Evolutionary conservation across 2,329 filamentous ascomycete species (phyloP), one percentile per base, ranked within the genome.

Genomic region (Aureobasidium leucospermi): DNA sequence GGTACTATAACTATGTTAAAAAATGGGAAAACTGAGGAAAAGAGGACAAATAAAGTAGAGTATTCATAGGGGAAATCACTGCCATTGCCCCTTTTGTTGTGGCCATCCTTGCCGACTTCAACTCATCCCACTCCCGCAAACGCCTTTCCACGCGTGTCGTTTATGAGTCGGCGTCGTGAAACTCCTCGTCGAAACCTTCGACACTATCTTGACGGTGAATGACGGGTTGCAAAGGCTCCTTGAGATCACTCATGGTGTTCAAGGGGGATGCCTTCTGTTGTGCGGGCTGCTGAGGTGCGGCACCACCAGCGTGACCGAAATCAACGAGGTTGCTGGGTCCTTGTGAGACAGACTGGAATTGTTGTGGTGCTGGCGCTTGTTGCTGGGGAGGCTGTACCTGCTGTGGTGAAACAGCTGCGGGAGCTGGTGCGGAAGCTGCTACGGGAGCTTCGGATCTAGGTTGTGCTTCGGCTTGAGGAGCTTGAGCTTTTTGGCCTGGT

Each of bases 401-500:
- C 43, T 51, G 19, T 19, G 45, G 49, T 11, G 41, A 11, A 23
- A 39, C 9, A 15, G 36, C 16, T 29, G n/a, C 38, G 8, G 49
- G 19, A 11, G 34, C 36, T 15, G 48, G 7, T 3, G 10, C 36
- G 53, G 85, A 81, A 60, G 87, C 84, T 16, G 47, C 47, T n/a
- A 19, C 5, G 28, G 47, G 8, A n/a, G 47, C n/a, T 19, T 49
- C 47, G 11, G 38, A 36, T 52, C 48, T 29, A 28, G 48, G 48
- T 29, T 51, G 48, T 39, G 34, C 48, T 34, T 51, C 32, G n/a
- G 32, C 10, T 64, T 80, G 70, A 65, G 48, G 36, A 19, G 48
- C 36, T 63, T 80, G 70, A 65, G 82, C 71, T 66, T 81, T 83
- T 71, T 96, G 90, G 34, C 90, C 92, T 41, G 84, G 83, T 29